Conservation (phyloP, 2,329 filamentous ascomycete species). For the Ceratocystiopsis brevicomis region DNA sequence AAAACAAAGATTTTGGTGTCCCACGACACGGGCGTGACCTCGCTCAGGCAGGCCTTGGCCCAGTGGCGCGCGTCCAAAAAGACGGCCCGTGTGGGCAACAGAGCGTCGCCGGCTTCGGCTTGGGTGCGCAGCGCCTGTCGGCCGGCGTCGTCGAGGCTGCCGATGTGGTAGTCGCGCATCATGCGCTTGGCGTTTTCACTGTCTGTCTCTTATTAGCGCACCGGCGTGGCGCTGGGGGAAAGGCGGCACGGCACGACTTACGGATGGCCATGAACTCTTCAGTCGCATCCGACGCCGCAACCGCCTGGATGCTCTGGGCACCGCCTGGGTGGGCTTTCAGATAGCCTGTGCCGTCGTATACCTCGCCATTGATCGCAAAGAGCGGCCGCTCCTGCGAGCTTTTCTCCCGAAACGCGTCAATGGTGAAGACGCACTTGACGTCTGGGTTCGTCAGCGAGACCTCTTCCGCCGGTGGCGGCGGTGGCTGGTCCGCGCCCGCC, state of each 20-base stretch:
- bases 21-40: conserved; percentile 50
- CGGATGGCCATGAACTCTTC: conserved; percentile 88
- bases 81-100: conserved; percentile 25
- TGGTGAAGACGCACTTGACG: conserved; percentile 34
- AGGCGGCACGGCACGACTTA: conserved; percentile 26
- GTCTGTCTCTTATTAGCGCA: conserved; percentile 34
- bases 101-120: conserved; percentile 12
- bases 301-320: conserved; percentile 63
- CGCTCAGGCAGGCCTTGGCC: conserved; percentile 51
- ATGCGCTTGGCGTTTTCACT: conserved; percentile 82
- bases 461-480: conserved; percentile 34
- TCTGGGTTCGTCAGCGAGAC: conserved; percentile 59
- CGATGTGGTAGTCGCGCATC: conserved; percentile 76
- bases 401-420: conserved; percentile 55
- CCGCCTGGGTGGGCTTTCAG: conserved; percentile 72
- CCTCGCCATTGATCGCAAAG: conserved; percentile 77
- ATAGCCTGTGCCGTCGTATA: conserved; percentile 72
- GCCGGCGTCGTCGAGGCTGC: conserved; percentile 37
- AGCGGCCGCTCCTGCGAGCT: conserved; percentile 34
- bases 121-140: neutral
- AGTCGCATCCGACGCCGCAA: conserved; percentile 62
- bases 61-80: conserved; percentile 59
- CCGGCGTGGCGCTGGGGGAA: neutral
- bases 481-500: conserved; percentile 24
- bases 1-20: conserved; percentile 74